Evolutionary conservation across 768 basidiomycete species (phyloP), one percentile per base, ranked within the genome.

Genomic region (Gymnopilus junonius): DNA sequence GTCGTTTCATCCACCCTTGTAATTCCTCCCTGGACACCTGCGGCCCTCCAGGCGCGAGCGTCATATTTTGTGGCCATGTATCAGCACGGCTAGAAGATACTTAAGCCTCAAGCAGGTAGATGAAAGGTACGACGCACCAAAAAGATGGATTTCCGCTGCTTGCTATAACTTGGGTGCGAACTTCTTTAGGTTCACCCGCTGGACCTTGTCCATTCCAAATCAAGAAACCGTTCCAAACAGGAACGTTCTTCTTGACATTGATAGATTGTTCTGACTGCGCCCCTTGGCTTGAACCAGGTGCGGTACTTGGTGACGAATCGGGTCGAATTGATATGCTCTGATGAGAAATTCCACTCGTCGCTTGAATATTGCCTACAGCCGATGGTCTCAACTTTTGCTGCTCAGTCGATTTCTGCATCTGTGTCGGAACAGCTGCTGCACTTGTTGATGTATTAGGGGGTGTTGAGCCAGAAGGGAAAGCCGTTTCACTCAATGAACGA

Each of bases 61-160:
- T 66, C 65, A 90, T 65, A 3, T 68, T 67, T 8, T 65, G 58
- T 1, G 89, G 89, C 89, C 88, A 90, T 0, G 78, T 82, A 2
- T 84, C 78, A 7, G 79, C 64, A 46, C 73, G 83, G 57, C 89
- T 91, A 67, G 10, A 31, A 29, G 31, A 53, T 17, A 42, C 6
- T 20, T 27, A 21, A 11, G 45, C 20, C 48, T 39, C n/a, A 55
- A 43, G 20, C 10, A 5, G 57, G 37, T 35, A 40, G 40, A 23
- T 39, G 3, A 37, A 42, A n/a, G 17, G 37, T n/a, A 59, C 14
- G 31, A 40, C 83, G 32, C 68, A 82, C 82, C 78, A 71, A 31
- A 77, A 69, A 11, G 54, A 59, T 15, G 66, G 64, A 61, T 67
- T 75, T 10, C 67, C 70, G 15, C 73, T 58, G 50, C 67, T 73